Percentiles rank a stretch among this genome's conserved stretches.
Conservation (phyloP, 352 stramenopile genomes). For the Globisporangium perplexum region DNA sequence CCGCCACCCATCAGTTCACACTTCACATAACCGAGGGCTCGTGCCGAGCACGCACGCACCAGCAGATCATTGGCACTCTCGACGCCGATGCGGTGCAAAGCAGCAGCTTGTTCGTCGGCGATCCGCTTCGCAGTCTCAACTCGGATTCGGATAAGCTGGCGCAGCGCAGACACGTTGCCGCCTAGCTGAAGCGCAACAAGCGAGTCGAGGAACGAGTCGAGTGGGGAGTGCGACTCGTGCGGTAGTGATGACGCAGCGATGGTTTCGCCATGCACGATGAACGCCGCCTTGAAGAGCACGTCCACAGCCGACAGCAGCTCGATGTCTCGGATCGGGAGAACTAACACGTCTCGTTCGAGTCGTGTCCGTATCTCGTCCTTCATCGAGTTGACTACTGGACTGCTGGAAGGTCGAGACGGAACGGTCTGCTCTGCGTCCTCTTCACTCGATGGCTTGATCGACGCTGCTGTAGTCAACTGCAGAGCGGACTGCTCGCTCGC, state of each 20-base stretch:
- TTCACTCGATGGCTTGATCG: neutral
- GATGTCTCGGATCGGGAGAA: conserved; percentile 24
- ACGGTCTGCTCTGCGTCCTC: neutral
- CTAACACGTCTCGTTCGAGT: conserved; percentile 41
- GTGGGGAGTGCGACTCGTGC: neutral
- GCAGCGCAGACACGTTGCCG: conserved; percentile 18
- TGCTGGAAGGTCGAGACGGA: neutral
- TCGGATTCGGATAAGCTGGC: conserved; percentile 19
- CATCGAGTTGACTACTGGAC: neutral
- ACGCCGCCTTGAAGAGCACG: conserved; percentile 54
- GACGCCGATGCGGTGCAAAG: conserved; percentile 17
- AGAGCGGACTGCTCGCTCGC: neutral
- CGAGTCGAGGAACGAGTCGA: conserved; percentile 21
- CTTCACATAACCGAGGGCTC: neutral
- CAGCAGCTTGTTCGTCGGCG: conserved; percentile 10
- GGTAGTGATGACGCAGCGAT: neutral
- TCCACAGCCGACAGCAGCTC: conserved; percentile 15
- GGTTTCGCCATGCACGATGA: conserved; percentile 21
- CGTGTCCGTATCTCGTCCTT: conserved; percentile 19
- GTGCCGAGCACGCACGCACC: conserved; percentile 15
- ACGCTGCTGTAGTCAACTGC: too few species aligned
- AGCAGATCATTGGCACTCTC: conserved; percentile 20
- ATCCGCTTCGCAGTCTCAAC: conserved; percentile 17
- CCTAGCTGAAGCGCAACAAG: conserved; percentile 19
- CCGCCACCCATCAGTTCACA: neutral